Percentiles rank a stretch among this genome's conserved stretches.
Conservation (phyloP, 2,329 filamentous ascomycete species). For the Aureobasidium zeae region DNA sequence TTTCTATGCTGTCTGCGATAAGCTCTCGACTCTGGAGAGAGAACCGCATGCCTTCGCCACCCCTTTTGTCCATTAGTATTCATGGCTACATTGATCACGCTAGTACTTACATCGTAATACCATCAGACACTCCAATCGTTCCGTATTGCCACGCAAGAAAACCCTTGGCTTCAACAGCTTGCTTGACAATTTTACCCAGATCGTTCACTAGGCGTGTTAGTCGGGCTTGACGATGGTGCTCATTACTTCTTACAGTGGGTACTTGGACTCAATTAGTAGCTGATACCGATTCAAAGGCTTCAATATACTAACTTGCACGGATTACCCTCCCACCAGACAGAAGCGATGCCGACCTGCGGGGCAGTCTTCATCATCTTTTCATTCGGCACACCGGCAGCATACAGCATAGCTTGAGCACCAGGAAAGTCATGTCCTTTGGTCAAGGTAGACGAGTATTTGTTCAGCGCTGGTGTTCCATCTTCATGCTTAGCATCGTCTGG, state of each 20-base stretch:
- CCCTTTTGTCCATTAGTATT: conserved; percentile 47
- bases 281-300: too few relatives aligned
- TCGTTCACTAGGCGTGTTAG: conserved; percentile 56
- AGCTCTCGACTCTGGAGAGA: conserved; percentile 89
- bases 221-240: not conserved
- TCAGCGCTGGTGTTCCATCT: conserved; percentile 59
- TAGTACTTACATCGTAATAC: conserved; percentile 68
- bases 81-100: too few relatives aligned
- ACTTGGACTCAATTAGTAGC: conserved; percentile 25
- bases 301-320: conserved; percentile 68
- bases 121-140: conserved; percentile 81
- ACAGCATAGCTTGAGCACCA: conserved; percentile 91
- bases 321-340: conserved; percentile 96
- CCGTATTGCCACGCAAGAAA: conserved; percentile 96
- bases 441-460: conserved; percentile 75
- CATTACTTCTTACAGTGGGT: conserved; percentile 39
- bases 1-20: conserved; percentile 97
- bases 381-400: conserved; percentile 80
- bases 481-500: conserved; percentile 36
- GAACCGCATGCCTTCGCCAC: conserved; percentile 87
- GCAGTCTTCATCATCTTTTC: conserved; percentile 78
- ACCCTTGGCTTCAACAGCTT: conserved; percentile 64
- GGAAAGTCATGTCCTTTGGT: conserved; percentile 85
- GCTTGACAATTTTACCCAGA: conserved; percentile 79
- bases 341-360: conserved; percentile 82